These are phyloP conservation scores for Leccinum arenicola DNA, from an alignment of 768 basidiomycete genomes.

Conservation along the genomic window DNA sequence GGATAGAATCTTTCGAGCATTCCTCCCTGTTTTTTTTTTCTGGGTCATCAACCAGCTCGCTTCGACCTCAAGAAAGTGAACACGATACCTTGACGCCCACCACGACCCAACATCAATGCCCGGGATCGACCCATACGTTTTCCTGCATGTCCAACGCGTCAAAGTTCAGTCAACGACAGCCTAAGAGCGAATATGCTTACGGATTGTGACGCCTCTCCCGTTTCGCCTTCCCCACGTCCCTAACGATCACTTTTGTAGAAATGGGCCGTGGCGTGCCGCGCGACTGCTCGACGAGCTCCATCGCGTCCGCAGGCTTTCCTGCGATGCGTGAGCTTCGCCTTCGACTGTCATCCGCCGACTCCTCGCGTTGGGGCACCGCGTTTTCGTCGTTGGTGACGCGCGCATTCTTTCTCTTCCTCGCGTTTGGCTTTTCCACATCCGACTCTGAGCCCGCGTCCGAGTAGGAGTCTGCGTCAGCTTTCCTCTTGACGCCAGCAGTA, in stretches of 20 bases:
- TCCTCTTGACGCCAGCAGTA: constrained; percentile 39
- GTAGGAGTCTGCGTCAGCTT: constrained; percentile 23
- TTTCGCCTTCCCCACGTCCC: constrained; percentile 35
- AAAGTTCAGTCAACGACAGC: constrained; percentile 8
- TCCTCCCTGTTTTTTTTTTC: constrained; percentile 37
- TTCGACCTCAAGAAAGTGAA: background rate
- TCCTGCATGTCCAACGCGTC: constrained; percentile 40
- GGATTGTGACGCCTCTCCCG: constrained; percentile 33
- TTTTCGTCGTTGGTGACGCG: constrained; percentile 23
- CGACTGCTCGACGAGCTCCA: constrained; percentile 34
- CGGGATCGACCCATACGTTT: constrained; percentile 78
- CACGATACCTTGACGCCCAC: constrained; percentile 67
- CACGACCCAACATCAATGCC: constrained; percentile 76
- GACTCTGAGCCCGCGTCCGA: background rate
- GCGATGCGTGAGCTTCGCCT: constrained; percentile 70
- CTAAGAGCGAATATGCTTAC: constrained; percentile 16
- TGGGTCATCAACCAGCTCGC: background rate
- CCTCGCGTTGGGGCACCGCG: background rate
- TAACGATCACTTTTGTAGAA: constrained; percentile 37
- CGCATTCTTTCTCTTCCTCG: constrained; percentile 19
- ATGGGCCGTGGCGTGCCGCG: constrained; percentile 35
- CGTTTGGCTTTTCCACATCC: constrained; percentile 25
- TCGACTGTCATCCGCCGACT: constrained; percentile 21
- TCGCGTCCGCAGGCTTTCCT: constrained; percentile 55
- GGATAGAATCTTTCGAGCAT: constrained; percentile 77